Evolutionary conservation across 1,139 yeast genomes (phyloP), one percentile per base, ranked within the genome.

Genomic region (Ogataea hybrid): DNA sequence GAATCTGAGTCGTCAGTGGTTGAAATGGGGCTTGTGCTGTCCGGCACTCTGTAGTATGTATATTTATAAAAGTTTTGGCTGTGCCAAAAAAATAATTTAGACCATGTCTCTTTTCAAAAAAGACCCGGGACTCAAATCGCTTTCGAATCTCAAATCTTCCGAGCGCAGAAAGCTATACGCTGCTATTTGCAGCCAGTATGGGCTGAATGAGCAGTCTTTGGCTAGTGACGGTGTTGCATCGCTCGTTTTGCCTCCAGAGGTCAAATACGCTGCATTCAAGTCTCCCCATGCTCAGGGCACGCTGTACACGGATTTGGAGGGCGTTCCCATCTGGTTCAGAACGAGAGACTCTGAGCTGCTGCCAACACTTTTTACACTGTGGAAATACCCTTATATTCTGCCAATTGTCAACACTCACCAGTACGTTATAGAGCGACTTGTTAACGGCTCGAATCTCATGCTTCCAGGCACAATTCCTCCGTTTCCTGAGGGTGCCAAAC

Each of bases 371-470:
- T 84, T 70, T 56, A 80, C 89, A 0, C 61, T 81, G 32, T 87
- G 96, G 95, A 69, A 71, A 25, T 72, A 77, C 32, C 89, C 92
- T 0, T 74, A 66, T 47, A 46, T 88, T 8, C 54, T 87, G 21
- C 95, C 95, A 0, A 59, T 72, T 2, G 75, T 90, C 3, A 63
- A 68, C 42, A 90, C 97, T 0, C 92, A 87, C 58, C 77, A 78
- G 10, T 78, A 74, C 53, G 96, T 92, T 2, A 71, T 90, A 15
- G 67, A 38, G 76, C 76, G 43, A 68, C 64, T 89, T 22, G 68
- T 71, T 28, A 79, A 77, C 47, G 97, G 97, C 7, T 97, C 97
- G 0, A 84, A 90, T 59, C 69, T 92, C 54, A 90, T 92, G 97
- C 70, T 86, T 27, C 94, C 96, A 0, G 98, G 98, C 0, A 79